Base-by-base conservation (phyloP, 345 rosid genomes). In the Leavenworthia alabamica region DNA sequence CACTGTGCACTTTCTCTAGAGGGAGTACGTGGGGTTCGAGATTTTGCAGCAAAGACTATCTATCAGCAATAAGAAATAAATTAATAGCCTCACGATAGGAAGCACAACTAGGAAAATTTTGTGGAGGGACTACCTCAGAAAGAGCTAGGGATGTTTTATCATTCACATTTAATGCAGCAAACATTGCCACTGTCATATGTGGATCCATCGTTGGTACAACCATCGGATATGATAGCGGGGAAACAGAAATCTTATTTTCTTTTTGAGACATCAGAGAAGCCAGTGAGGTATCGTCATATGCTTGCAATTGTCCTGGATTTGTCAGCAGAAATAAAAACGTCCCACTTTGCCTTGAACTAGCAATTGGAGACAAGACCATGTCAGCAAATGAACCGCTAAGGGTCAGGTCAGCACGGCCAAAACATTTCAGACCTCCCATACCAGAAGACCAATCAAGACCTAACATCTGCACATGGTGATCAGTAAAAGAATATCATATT, bases 331-430 rank as follows among this genome's bases (percentile, higher is more conserved):
- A 71, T 37, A 84, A 71, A 62, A 76, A 56, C 56, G 56, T 65
- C 53, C 77, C 79, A 58, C 66, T 67, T 58, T 69, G 71, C 52
- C 53, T 73, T 50, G 68, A 56, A 48, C 81, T 70, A 48, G 67
- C 72, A 64, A 77, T 73, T 20, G 89, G 79, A 65, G 86, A 67
- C 57, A 90, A 73, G 67, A 84, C 81, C 88, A 84, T 84, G 74
- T 90, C 96, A 54, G 86, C 89, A 73, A 85, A 88, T 60, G 89
- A 82, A 61, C 97, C 88, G 56, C 63, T 72, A 37, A 83, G 91
- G 70, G 78, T 73, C 73, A 88, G 78, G 77, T 88, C 94, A 50
- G 68, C 68, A 28, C 85, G 91, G 72, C 76, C 75, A 37, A 75
- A 50, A 71, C 89, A 87, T 77, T 74, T 82, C 73, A 88, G 54